Evolutionary conservation across 2,329 filamentous ascomycete species (phyloP).

Genomic region (Seiridium unicorne): DNA sequence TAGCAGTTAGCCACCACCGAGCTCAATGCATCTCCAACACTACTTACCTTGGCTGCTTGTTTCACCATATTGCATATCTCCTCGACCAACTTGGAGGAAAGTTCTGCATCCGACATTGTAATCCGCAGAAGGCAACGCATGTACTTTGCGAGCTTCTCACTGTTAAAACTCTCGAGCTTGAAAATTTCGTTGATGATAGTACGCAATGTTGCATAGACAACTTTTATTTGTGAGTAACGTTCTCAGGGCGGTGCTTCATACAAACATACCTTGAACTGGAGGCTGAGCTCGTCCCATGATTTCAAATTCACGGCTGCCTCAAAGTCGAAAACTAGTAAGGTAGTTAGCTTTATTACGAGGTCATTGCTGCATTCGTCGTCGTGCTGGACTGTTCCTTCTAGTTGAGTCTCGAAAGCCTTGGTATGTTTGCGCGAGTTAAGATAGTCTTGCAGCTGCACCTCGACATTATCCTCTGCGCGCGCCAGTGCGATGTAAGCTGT

Average conservation of each 20-base stretch:
- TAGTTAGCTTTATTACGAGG: slow-evolving; percentile 60
- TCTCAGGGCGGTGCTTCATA: background rate
- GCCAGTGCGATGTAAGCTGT: slow-evolving; percentile 51
- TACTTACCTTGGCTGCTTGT: slow-evolving; percentile 45
- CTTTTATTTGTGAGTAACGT: slow-evolving; percentile 28
- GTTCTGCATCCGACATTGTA: slow-evolving; percentile 54
- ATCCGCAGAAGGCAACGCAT: slow-evolving; percentile 74
- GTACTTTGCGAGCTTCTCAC: slow-evolving; percentile 68
- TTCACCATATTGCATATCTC: slow-evolving; percentile 57
- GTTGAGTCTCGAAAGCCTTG: slow-evolving; percentile 49
- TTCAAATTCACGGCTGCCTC: slow-evolving; percentile 69
- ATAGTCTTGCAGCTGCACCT: slow-evolving; percentile 60
- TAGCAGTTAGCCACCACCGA: slow-evolving; percentile 5
- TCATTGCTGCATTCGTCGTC: slow-evolving; percentile 47
- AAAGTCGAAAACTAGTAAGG: slow-evolving; percentile 74
- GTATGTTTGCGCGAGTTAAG: slow-evolving; percentile 59
- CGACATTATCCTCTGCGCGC: slow-evolving; percentile 46
- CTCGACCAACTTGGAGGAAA: slow-evolving; percentile 61
- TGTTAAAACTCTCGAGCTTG: slow-evolving; percentile 53
- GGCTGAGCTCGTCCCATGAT: slow-evolving; percentile 62
- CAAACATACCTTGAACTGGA: slow-evolving; percentile 45
- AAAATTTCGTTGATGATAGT: slow-evolving; percentile 71
- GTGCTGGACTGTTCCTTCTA: slow-evolving; percentile 39
- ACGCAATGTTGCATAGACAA: slow-evolving; percentile 53
- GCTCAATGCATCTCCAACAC: no score